phyloP scores from a whole-genome alignment of 345 rosid species.

The Cardamine chenopodiifolia region DNA sequence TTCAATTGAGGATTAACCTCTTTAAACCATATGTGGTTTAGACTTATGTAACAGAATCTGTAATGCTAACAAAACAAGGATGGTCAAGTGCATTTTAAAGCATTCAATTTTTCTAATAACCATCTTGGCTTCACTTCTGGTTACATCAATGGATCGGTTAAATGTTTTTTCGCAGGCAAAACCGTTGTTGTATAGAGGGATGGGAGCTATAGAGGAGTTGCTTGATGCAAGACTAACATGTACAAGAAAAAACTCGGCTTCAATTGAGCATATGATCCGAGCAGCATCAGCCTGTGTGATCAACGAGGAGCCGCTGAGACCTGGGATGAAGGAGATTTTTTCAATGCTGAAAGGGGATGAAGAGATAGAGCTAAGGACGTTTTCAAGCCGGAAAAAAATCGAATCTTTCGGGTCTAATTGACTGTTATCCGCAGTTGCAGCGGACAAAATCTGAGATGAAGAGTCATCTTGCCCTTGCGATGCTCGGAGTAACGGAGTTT shows the following conservation, averaged over 20 bases:
- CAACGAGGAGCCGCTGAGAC: conserved; percentile 75
- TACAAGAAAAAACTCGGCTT: conserved; percentile 45
- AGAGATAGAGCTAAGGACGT: conserved; percentile 37
- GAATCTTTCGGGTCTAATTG: conserved; percentile 62
- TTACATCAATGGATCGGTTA: not conserved
- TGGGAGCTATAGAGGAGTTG: conserved; percentile 64
- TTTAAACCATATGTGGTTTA: conserved; percentile 1
- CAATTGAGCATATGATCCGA: conserved; percentile 62
- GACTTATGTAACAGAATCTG: conserved; percentile 3
- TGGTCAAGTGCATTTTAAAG: conserved; percentile 8
- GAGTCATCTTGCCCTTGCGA: conserved; percentile 83
- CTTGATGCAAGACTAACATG: conserved; percentile 61
- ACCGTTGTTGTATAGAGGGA: conserved; percentile 69
- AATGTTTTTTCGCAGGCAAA: conserved; percentile 57
- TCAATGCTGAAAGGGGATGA: conserved; percentile 66
- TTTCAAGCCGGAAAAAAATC: conserved; percentile 49
- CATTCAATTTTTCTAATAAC: not conserved
- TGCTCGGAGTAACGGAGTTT: conserved; percentile 79
- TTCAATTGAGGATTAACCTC: not conserved
- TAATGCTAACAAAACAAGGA: not conserved
- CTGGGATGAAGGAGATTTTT: conserved; percentile 57
- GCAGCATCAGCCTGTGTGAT: conserved; percentile 77
- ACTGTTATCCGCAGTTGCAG: conserved; percentile 65
- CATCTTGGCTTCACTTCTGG: not conserved
- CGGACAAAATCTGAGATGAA: conserved; percentile 76